Conservation (phyloP, 2,329 filamentous ascomycete species). For the Knufia fluminis region DNA sequence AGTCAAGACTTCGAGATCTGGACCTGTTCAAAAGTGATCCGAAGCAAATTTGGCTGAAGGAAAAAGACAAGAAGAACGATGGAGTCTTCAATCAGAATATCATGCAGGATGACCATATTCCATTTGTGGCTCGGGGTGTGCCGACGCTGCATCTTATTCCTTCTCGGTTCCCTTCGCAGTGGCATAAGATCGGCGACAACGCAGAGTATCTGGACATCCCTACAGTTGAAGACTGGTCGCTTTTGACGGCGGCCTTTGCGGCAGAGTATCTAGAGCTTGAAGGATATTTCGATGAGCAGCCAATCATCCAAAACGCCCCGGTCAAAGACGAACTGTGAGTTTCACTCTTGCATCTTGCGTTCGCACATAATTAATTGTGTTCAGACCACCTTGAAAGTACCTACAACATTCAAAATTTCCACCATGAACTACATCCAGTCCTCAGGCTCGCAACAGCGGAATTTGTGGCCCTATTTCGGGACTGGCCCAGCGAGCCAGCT, state of each 20-base stretch:
- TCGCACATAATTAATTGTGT: not conserved
- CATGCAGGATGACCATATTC: constrained; percentile 81
- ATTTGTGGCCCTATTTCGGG: too few relatives aligned
- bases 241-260: constrained; percentile 71
- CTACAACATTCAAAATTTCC: not conserved
- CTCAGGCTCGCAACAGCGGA: too few relatives aligned
- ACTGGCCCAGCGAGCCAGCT: too few relatives aligned
- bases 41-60: constrained; percentile 23
- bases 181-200: constrained; percentile 80
- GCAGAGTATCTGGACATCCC: constrained; percentile 71
- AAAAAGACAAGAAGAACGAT: constrained; percentile 26
- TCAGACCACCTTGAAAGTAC: constrained; percentile 6
- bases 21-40: constrained; percentile 54
- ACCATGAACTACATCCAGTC: not conserved
- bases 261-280: constrained; percentile 89
- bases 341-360: not conserved
- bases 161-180: constrained; percentile 68
- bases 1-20: constrained; percentile 62
- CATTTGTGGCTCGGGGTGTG: constrained; percentile 79
- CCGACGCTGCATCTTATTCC: constrained; percentile 86
- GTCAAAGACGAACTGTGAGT: constrained; percentile 7
- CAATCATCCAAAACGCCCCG: not conserved
- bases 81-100: constrained; percentile 40
- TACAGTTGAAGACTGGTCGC: constrained; percentile 79
- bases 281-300: constrained; percentile 36